Evolutionary conservation across 2,329 filamentous ascomycete species (phyloP).

Genomic region (Mariannaea elegans): DNA sequence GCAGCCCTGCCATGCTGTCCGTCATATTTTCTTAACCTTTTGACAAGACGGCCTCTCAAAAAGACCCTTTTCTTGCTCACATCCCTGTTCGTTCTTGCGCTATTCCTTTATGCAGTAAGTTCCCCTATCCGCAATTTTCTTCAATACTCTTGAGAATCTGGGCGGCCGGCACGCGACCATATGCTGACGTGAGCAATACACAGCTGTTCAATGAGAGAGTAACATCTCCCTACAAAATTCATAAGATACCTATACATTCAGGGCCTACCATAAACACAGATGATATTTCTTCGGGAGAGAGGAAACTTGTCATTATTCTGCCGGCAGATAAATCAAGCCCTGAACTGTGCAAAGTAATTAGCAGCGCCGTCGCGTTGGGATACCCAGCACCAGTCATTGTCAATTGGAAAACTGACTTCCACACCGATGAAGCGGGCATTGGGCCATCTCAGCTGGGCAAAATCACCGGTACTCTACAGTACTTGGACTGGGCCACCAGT

Average conservation of each 20-base stretch:
- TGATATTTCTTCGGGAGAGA: constrained; percentile 17
- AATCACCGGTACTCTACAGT: constrained; percentile 42
- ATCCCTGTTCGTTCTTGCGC: background rate
- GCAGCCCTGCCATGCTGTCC: background rate
- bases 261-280: background rate
- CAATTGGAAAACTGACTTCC: constrained; percentile 42
- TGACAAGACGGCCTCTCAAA: background rate
- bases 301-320: constrained; percentile 36
- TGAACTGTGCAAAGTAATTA: constrained; percentile 43
- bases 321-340: constrained; percentile 39
- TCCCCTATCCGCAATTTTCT: too few species aligned
- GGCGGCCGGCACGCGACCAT: too few species aligned
- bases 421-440: constrained; percentile 32
- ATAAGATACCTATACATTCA: background rate
- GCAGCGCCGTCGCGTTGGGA: constrained; percentile 38
- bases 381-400: constrained; percentile 44
- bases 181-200: background rate
- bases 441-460: constrained; percentile 41
- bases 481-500: constrained; percentile 36
- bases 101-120: constrained; percentile 3
- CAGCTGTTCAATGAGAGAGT: background rate
- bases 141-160: background rate
- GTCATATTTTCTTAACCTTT: background rate
- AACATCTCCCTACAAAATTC: background rate
- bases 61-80: background rate